Evolutionary conservation across 1,284 basidiomycete species (phyloP), one percentile per base, ranked within the genome.

Genomic region (Coniophora puteana): DNA sequence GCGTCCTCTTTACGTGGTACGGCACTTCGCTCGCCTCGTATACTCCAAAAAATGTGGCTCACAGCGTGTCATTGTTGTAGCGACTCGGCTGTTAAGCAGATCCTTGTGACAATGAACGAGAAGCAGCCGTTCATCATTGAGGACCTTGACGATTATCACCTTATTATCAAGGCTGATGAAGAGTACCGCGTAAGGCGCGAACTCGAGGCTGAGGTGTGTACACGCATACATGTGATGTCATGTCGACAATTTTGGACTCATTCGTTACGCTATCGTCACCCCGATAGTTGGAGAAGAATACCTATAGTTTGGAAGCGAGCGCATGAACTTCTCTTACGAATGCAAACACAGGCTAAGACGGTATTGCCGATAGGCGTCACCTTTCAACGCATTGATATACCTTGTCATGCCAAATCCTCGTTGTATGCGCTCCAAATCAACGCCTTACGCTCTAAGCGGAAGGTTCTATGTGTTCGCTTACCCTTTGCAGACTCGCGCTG

Each of bases 41-140:
- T 5, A 11, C 8, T 22, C 22, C 18, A 22, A 12, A 20, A 31
- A 43, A 14, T 17, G n/a, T 5, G 22, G 13, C 33, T 38, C 20
- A 46, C 22, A 10, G 13, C 40, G 14, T 13, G 18, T 17, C 22
- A 36, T 22, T 31, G 11, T 35, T 11, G 16, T 54, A 92, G 91
- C 55, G 90, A 93, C 59, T 80, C 89, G 5, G 91, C 90, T 4
- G 90, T 93, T 40, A 93, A 93, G 64, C 90, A 93, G 59, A 92
- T 93, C 41, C 72, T 93, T 21, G 71, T 93, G 27, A 70, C 79
- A 12, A 78, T 93, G 73, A 89, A 94, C 61, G 86, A 91, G 61
- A 80, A 75, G 52, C 66, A 75, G 12, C 75, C 69, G 38, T 93
- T 93, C 63, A 84, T 93, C 51, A 87, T 93, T 44, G 84, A 92